Evolutionary conservation across 495 filamentous ascomycete genomes (phyloP), one percentile per base, ranked within the genome.

Genomic region (Neurospora tetraspora): DNA sequence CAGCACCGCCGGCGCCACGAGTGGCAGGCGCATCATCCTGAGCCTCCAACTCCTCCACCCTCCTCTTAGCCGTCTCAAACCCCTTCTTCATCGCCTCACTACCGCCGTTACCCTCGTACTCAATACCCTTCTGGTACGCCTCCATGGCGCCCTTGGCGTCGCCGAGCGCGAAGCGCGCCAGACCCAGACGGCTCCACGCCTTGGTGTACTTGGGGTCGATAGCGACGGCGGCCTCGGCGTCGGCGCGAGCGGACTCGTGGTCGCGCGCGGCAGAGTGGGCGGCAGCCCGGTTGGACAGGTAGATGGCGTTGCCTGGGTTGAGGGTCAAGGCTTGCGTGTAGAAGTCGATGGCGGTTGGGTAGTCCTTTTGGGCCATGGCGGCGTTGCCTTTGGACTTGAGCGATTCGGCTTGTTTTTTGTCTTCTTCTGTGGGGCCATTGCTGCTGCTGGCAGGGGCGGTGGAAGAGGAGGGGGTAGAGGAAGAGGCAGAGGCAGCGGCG

Each of bases 271-370:
- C 94, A 42, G 88, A 91, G 84, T 94, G 92, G 0, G 96, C 96
- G 20, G 96, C 96, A 6, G 96, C 96, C 69, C 96, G 94, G 87
- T 99, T 99, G 74, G 93, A 97, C 37, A 99, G 92, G 85, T 95
- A 99, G 82, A 99, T 94, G 39, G 96, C 92, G 85, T 99, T 98
- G 65, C 88, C 83, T 8, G 96, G 94, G 76, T 92, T 81, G 42
- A 98, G 83, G 45, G 87, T 85, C 39, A 99, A 86, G 20, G 96
- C 96, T 78, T 93, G 83, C 31, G 91, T 93, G 86, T 99, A 99
- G 71, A 90, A 80, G 73, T 92, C 89, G 81, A 99, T 93, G 71
- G 96, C 96, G 39, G 82, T 76, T 7, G 83, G 73, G 84, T 97
- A 96, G 81, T 98, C 93, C 82, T 96, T 97, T 79, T 90, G 86